Evolutionary conservation across 768 basidiomycete species (phyloP), one percentile per base, ranked within the genome.

Genomic region (Pleurotus salmoneostramineus): DNA sequence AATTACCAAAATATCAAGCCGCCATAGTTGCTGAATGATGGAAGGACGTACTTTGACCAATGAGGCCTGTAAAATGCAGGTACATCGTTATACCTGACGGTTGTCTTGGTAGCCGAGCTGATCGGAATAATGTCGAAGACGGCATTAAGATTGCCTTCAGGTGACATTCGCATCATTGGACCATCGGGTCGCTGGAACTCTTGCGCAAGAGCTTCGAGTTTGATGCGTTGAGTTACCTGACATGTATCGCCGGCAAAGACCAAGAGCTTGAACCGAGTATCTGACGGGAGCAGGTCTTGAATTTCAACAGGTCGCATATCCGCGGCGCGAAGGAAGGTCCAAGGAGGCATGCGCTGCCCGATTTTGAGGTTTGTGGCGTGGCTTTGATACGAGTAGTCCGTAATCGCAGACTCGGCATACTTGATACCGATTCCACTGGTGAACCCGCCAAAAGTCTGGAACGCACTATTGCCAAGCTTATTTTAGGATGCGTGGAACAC

Each of bases 341-440:
- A 79, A 4, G 83, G 81, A 32, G 76, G 71, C 60, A 84, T 67
- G 32, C 85, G 80, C 69, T 82, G 70, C 5, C 85, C 85, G 35
- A 84, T 67, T 11, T 70, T 68, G 1, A 86, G 65, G 6, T 75
- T 71, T 6, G 49, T 58, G 0, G 83, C 80, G 40, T 66, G 59
- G 4, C 65, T 33, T 59, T 83, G 77, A 49, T 74, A 62, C 14
- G 60, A 66, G 0, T 69, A 52, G 49, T 74, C 63, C 8, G 79
- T 75, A 52, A 86, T 77, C 0, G 66, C n/a, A 4, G 82, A 84
- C 17, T 74, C 69, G 1, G 63, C 66, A 62, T 86, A 88, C 47
- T 76, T 78, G 35, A 84, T 77, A 11, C 82, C 79, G 42, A 82
- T 77, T 8, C 82, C 83, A 59, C 78, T 78, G 1, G 80, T 78